These are phyloP conservation scores for Stachybotrys chlorohalonatus DNA, from an alignment of 2,329 filamentous ascomycete genomes.

Conservation along the genomic window DNA sequence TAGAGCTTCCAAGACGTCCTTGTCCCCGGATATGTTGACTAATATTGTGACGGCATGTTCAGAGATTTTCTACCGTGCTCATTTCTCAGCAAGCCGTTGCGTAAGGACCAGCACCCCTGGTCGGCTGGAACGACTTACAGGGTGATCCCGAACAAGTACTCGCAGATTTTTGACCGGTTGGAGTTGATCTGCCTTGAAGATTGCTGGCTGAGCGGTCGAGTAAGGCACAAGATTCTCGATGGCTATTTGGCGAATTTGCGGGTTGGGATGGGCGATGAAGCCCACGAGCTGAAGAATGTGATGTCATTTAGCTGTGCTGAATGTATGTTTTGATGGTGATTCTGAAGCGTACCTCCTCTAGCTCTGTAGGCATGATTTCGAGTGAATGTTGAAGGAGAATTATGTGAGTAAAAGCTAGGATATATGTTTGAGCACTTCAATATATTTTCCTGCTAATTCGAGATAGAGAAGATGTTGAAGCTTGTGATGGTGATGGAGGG, in stretches of 20 bases:
- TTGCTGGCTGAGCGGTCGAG: slow-evolving; percentile 58
- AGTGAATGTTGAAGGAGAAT: no score
- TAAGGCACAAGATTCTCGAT: slow-evolving; percentile 83
- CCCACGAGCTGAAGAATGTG: slow-evolving; percentile 62
- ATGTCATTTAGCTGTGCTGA: background rate
- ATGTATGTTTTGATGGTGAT: background rate
- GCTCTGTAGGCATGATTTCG: slow-evolving; percentile 57
- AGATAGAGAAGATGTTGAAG: slow-evolving; percentile 2
- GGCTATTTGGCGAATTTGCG: slow-evolving; percentile 79
- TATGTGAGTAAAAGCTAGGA: no score
- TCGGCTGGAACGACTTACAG: slow-evolving; percentile 41
- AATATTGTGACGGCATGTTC: slow-evolving; percentile 87
- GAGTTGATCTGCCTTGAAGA: slow-evolving; percentile 78
- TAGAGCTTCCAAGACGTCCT: slow-evolving; percentile 63
- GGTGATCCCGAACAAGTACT: slow-evolving; percentile 74
- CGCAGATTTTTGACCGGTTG: slow-evolving; percentile 81
- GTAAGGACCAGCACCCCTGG: background rate
- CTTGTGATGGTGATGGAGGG: slow-evolving; percentile 13
- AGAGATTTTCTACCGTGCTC: slow-evolving; percentile 60
- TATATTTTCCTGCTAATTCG: background rate
- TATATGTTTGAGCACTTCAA: no score
- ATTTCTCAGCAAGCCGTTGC: background rate
- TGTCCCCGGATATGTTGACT: slow-evolving; percentile 73
- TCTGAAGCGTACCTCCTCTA: slow-evolving; percentile 54
- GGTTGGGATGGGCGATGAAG: slow-evolving; percentile 87